Evolutionary conservation across 257 asterid species (phyloP).

Genomic region (Nicotiana undulata): DNA sequence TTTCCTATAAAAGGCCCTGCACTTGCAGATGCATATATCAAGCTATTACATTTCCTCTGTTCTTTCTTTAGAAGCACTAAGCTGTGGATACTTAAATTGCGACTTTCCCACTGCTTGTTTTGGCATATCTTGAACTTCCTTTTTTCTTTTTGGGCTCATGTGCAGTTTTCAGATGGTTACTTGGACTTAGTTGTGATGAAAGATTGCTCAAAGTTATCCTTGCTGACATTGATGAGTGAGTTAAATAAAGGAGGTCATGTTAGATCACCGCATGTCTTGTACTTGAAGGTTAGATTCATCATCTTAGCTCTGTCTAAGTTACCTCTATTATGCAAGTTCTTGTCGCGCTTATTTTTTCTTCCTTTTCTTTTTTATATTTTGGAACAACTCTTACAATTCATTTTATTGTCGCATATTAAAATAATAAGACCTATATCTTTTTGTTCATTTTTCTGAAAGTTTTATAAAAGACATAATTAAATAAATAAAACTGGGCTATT

Average conservation of each 20-base stretch:
- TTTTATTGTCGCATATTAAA: neutral
- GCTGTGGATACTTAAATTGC: neutral
- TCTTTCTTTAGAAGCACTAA: neutral
- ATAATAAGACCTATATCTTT: neutral
- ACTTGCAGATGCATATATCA: neutral
- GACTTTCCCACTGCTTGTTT: neutral
- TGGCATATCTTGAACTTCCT: neutral
- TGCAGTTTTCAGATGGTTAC: conserved; percentile 96
- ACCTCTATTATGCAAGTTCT: neutral
- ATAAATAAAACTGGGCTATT: no score
- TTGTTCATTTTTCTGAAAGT: neutral
- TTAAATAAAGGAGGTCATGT: conserved; percentile 70
- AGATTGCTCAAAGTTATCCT: conserved; percentile 57
- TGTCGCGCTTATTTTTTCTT: neutral
- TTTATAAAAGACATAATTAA: neutral
- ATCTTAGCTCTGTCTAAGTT: neutral
- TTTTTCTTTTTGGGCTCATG: neutral
- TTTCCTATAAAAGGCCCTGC: neutral
- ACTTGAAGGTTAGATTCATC: conserved; percentile 56
- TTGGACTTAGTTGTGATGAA: conserved; percentile 80
- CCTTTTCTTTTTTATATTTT: neutral
- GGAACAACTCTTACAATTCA: neutral
- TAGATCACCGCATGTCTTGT: conserved; percentile 61
- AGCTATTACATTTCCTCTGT: neutral
- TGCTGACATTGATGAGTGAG: conserved; percentile 54